Evolutionary conservation across 192 early-diverging fungal genomes (phyloP), one percentile per base, ranked within the genome.

Genomic region (Spizellomyces punctatus): DNA sequence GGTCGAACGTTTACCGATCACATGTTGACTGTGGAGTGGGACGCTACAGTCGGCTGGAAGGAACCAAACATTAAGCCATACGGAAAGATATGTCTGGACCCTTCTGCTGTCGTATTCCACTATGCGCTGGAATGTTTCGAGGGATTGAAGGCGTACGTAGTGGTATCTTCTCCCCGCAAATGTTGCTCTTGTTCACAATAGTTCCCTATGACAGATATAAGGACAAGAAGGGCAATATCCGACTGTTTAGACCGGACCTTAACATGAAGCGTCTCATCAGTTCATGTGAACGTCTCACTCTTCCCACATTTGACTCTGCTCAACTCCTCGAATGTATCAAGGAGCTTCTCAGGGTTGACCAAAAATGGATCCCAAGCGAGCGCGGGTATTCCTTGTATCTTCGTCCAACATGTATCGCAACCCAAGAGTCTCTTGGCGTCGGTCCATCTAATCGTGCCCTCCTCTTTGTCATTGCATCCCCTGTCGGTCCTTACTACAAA

Each of bases 191-290:
- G 47, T 49, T 16, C 56, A 10, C 49, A 10, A 19, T 10, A 1
- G 16, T 14, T 41, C 17, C 44, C 21, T n/a, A 41, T 56, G 27
- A 36, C 27, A 74, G 94, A 42, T 98, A 94, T 85, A 94, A 94
- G 75, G 93, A 95, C 69, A 90, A 90, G 67, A 63, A 91, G 4
- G 93, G 93, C 27, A 89, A 89, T 63, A 91, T 95, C 66, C 88
- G 96, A 58, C 79, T 98, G 61, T 98, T 98, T 88, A 89, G 96
- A n/a, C 96, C 96, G 6, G 92, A 98, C 49, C 93, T 93, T 93
- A 98, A 98, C 88, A 98, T 98, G 95, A 84, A 83, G 77, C 89
- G 96, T 60, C 85, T 98, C 75, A 88, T 88, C 74, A 80, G 67
- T 42, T 93, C 92, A 59, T 91, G 91, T 36, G 78, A 85, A 52